Base-by-base conservation (phyloP, 345 rosid genomes). In the Cochlearia excelsa region DNA sequence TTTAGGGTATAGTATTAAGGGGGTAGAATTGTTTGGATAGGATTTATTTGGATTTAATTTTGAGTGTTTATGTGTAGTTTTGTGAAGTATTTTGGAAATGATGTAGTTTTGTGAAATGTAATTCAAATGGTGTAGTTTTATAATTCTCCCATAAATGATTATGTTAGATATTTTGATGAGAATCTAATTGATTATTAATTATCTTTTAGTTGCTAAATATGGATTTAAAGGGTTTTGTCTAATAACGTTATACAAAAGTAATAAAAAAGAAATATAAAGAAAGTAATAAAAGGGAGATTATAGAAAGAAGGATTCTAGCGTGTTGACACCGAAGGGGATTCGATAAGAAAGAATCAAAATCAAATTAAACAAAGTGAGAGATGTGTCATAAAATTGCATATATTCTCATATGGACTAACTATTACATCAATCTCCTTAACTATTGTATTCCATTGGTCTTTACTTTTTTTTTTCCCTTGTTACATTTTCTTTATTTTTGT, bases 261-360 rank as follows among this genome's bases (percentile, higher is more conserved):
- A 43, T 39, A 5, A 44, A 42, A 67, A 9, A 57, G 35, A 6
- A 46, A 16, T 34, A 26, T 29, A 45, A 28, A 16, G 2, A 38
- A 40, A 5, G 2, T 38, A 23, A 43, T 26, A 23, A 3, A 37
- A 2, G 7, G 7, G 40, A 37, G 7, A 37, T 33, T 16, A 47
- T 42, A 57, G 41, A 54, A 58, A 63, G 56, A 33, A 7, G 51
- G 69, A 71, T 71, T 70, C 69, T 65, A 44, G 68, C 77, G 65
- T 79, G 67, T 71, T 77, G 73, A 64, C 70, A 59, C 51, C 52
- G 38, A 68, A 65, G 68, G 68, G 58, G 54, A 49, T 69, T 68
- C 23, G 79, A 80, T 80, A 77, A 77, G 76, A 57, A 63, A 59
- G 83, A 77, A 81, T 81, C 80, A 27, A 56, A 67, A 72, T 77